Conservation (phyloP, 1,284 basidiomycete genomes). For the Mycosarcoma maydis region DNA sequence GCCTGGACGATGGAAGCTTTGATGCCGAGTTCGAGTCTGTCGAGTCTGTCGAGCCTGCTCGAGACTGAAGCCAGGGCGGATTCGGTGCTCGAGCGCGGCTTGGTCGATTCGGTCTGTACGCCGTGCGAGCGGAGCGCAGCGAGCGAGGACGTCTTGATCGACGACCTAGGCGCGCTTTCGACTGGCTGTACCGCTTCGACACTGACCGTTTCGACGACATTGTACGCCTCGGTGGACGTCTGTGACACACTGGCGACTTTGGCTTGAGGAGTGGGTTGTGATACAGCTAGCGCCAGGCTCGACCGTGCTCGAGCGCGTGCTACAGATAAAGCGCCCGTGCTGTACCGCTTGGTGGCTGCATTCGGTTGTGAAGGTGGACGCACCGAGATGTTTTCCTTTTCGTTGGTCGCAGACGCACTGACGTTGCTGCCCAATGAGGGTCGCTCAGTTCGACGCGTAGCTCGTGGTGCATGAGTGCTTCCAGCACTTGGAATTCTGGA, state of each 20-base stretch:
- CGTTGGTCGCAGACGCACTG: background rate
- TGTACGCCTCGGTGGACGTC: background rate
- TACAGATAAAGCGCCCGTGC: background rate
- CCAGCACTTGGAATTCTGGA: slow-evolving; percentile 34
- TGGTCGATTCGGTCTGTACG: slow-evolving; percentile 8
- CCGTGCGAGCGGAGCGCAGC: slow-evolving; percentile 18
- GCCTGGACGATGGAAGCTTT: slow-evolving; percentile 30
- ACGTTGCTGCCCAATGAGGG: no score
- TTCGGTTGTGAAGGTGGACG: background rate
- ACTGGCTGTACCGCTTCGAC: background rate
- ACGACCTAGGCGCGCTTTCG: slow-evolving; percentile 1
- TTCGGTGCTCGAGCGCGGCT: background rate
- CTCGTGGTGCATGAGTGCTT: background rate
- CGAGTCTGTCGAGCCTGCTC: slow-evolving; percentile 7
- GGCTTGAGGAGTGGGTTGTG: slow-evolving; percentile 5
- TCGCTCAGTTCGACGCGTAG: no score
- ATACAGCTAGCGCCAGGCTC: slow-evolving; percentile 25
- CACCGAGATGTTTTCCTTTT: slow-evolving; percentile 26
- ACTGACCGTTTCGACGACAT: background rate
- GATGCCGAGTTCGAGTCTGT: slow-evolving; percentile 30
- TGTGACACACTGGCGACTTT: background rate
- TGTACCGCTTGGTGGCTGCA: slow-evolving; percentile 7
- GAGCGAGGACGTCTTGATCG: slow-evolving; percentile 14
- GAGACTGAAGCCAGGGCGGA: background rate
- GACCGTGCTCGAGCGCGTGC: slow-evolving; percentile 8